Conservation (phyloP, 306 rosid genomes). For the Biancaea sappan region DNA sequence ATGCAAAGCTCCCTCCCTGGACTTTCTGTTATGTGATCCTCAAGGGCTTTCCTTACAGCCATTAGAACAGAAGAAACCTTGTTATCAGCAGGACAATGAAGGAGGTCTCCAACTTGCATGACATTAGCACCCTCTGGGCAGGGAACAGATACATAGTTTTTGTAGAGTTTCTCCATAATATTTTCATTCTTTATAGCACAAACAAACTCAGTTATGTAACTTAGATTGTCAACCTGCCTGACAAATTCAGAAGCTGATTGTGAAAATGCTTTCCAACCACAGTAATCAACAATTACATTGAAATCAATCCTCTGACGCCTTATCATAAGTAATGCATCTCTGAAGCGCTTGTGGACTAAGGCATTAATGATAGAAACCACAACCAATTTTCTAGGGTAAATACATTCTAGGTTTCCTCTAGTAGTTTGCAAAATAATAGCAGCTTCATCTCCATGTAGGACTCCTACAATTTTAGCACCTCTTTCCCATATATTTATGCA, state of each 20-base stretch:
- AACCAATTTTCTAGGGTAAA: slow-evolving; percentile 89
- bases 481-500: slow-evolving; percentile 88
- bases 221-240: slow-evolving; percentile 79
- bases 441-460: slow-evolving; percentile 89
- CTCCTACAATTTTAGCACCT: slow-evolving; percentile 86
- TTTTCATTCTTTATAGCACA: slow-evolving; percentile 88
- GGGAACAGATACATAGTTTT: slow-evolving; percentile 49
- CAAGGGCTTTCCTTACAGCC: slow-evolving; percentile 85
- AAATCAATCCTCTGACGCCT: slow-evolving; percentile 98
- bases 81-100: slow-evolving; percentile 46
- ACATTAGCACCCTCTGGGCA: slow-evolving; percentile 45
- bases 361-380: slow-evolving; percentile 80
- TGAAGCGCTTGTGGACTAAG: slow-evolving; percentile 74
- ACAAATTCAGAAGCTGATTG: slow-evolving; percentile 82
- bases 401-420: slow-evolving; percentile 90
- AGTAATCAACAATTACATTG: slow-evolving; percentile 77
- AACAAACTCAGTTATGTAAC: slow-evolving; percentile 88
- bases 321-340: slow-evolving; percentile 86
- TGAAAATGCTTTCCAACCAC: slow-evolving; percentile 80
- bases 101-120: slow-evolving; percentile 41
- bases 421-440: slow-evolving; percentile 75
- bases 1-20: slow-evolving; percentile 93
- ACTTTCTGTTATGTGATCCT: slow-evolving; percentile 71
- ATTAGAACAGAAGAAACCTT: slow-evolving; percentile 78
- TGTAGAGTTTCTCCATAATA: slow-evolving; percentile 65